Conservation (phyloP, 225 moss, liverwort and hornwort species). For the Bryoerythrophyllum caledonicum region DNA sequence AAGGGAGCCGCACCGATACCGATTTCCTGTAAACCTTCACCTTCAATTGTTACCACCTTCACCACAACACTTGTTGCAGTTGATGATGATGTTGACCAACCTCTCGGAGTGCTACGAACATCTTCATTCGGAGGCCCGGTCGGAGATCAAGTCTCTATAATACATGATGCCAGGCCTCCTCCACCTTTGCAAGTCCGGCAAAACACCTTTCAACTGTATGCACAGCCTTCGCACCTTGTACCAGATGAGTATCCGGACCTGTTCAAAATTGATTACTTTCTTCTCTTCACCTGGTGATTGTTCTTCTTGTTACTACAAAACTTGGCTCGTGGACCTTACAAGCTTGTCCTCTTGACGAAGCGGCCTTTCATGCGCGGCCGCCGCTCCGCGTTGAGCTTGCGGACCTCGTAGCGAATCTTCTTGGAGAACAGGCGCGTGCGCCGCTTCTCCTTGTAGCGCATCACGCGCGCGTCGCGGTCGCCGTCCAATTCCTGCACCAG, state of each 20-base stretch:
- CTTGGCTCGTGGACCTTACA: neutral
- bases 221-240: neutral
- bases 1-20: neutral
- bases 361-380: slow-evolving; percentile 68
- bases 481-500: slow-evolving; percentile 49
- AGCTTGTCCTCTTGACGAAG: slow-evolving; percentile 46
- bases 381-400: slow-evolving; percentile 61
- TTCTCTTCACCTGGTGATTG: neutral
- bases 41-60: slow-evolving; percentile 20
- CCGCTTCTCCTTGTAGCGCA: slow-evolving; percentile 66
- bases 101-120: neutral
- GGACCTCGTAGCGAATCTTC: slow-evolving; percentile 62
- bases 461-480: slow-evolving; percentile 51
- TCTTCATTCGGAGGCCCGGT: slow-evolving; percentile 18
- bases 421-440: slow-evolving; percentile 55
- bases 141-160: slow-evolving; percentile 8
- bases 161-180: slow-evolving; percentile 19
- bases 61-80: neutral
- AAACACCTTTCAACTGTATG: neutral
- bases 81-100: neutral
- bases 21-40: slow-evolving; percentile 25
- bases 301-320: slow-evolving; percentile 19
- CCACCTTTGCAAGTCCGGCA: slow-evolving; percentile 13
- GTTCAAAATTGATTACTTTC: neutral
- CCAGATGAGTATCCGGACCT: slow-evolving; percentile 10